phyloP scores from a whole-genome alignment of 768 basidiomycete species.

The Candolleomyces eurysporus region DNA sequence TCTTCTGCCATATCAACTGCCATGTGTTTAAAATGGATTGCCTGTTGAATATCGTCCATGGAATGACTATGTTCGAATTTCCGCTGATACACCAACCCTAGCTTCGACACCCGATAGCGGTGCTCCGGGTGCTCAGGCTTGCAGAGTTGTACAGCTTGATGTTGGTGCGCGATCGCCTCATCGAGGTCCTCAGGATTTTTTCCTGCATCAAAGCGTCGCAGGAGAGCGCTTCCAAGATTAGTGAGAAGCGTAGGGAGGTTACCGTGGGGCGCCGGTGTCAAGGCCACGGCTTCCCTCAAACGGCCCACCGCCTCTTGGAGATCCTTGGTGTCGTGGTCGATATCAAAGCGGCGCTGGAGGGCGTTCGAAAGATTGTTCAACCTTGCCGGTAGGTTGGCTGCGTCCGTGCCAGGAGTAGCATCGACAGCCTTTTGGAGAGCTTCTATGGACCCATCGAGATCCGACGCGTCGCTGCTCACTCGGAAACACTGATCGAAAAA shows the following conservation, averaged over 20 bases:
- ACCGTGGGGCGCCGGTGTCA: neutral
- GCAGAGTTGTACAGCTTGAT: neutral
- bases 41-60: neutral
- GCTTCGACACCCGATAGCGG: neutral
- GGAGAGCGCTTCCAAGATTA: neutral
- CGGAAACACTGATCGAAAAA: neutral
- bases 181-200: neutral
- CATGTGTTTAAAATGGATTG: neutral
- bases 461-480: neutral
- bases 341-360: neutral
- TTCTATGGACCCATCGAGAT: neutral
- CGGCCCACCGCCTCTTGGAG: neutral
- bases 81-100: neutral
- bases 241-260: neutral
- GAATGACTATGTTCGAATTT: neutral
- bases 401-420: neutral
- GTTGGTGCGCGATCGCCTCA: neutral
- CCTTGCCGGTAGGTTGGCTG: neutral
- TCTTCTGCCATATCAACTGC: neutral
- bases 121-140: neutral
- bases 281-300: neutral
- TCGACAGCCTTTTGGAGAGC: neutral
- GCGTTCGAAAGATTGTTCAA: neutral
- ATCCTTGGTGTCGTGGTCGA: neutral
- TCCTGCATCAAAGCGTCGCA: neutral